phyloP scores from a whole-genome alignment of 768 basidiomycete genomes.

The Clitopilus passeckerianus region DNA sequence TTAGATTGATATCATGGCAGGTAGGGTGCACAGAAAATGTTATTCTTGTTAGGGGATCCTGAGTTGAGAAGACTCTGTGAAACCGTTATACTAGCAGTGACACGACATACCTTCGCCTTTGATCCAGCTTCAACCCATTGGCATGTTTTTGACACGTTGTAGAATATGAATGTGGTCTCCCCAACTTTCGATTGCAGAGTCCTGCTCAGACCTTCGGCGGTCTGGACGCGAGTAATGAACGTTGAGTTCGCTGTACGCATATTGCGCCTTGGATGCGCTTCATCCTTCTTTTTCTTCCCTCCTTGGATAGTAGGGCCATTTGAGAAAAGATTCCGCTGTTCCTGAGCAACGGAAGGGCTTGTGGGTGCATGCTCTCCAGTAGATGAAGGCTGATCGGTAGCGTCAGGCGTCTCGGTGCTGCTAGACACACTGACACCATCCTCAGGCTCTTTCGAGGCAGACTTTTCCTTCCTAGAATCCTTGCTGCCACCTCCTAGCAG shows the following conservation, averaged over 20 bases:
- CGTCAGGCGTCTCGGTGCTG: conserved; percentile 66
- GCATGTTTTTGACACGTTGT: conserved; percentile 80
- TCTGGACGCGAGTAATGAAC: conserved; percentile 86
- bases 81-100: background rate
- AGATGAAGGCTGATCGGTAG: conserved; percentile 34
- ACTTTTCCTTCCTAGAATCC: conserved; percentile 56
- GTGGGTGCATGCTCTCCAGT: conserved; percentile 35
- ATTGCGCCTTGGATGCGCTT: conserved; percentile 81
- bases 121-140: conserved; percentile 85
- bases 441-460: conserved; percentile 42
- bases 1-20: conserved; percentile 81
- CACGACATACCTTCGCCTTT: conserved; percentile 65
- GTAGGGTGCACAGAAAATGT: conserved; percentile 86
- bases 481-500: conserved; percentile 59
- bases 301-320: conserved; percentile 24
- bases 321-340: conserved; percentile 60
- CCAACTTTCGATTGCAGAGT: conserved; percentile 73
- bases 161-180: conserved; percentile 84
- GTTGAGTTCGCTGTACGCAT: conserved; percentile 88
- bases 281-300: conserved; percentile 57
- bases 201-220: conserved; percentile 70
- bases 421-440: conserved; percentile 79
- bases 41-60: conserved; percentile 87
- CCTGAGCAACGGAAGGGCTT: conserved; percentile 29
- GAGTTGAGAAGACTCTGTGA: conserved; percentile 8